Evolutionary conservation across 2,329 filamentous ascomycete species (phyloP), one percentile per base, ranked within the genome.

Genomic region (Elsinoe ampelina): DNA sequence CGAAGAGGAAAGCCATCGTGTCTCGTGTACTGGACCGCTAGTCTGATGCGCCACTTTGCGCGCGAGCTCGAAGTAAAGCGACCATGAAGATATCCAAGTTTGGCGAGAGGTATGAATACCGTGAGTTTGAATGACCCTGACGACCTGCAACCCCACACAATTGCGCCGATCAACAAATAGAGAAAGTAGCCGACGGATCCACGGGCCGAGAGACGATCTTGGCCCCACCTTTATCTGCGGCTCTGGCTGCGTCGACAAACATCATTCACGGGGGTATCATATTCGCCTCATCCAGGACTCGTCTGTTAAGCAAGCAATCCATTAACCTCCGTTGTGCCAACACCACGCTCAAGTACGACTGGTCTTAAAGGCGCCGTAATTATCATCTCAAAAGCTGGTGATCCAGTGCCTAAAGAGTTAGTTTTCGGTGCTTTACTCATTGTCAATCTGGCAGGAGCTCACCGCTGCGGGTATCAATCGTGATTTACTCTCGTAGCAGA

Each of bases 1-100:
- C 78, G 68, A 87, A 87, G 57, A 87, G 74, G 72, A 87, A 89
- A 45, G 84, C 82, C 85, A 89, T 89, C 61, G 59, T 61, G 63
- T 61, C 58, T 52, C 34, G 32, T 39, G 26, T 38, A 7, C 7
- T 35, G 13, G 32, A 52, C 34, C 32, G 22, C 48, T 52, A 52
- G 19, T 52, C 48, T 10, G 19, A 52, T 17, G 48, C 48, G 35
- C 48, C 48, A 26, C 48, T 52, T 11, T 35, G 32, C 5, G 34
- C 48, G 48, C 48, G 48, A n/a, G 35, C 34, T 39, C 32, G 26
- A 22, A 30, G 13, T 39, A 20, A 17, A 8, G 35, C 32, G 48
- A 52, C 48, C 48, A 52, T 52, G 48, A 26, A 45, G 26, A 5
- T 50, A 8, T 50, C 12, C 11, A 35, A n/a, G 5, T 19, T n/a